These are phyloP conservation scores for Schoenoplectus triqueter DNA, from an alignment of 202 grass and related monocot species.

Conservation along the genomic window DNA sequence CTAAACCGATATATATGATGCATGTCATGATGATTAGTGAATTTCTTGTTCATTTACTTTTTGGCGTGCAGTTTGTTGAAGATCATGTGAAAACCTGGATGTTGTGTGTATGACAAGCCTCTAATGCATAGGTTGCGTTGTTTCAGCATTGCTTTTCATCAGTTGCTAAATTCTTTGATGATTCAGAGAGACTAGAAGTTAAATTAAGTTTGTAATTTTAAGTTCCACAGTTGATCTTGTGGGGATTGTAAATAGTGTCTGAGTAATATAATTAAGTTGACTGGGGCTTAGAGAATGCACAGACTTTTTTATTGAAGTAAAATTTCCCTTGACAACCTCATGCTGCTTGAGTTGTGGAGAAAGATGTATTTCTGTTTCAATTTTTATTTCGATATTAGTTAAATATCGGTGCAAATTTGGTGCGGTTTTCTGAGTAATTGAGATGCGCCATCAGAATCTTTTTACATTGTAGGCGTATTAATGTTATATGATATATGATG, in stretches of 20 bases:
- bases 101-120: not conserved
- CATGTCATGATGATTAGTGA: not conserved
- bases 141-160: not conserved
- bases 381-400: not conserved
- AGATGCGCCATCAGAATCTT: too few relatives aligned
- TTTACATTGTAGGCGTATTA: too few relatives aligned
- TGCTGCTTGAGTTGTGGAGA: not conserved
- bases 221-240: slow-evolving; percentile 1
- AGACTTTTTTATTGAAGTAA: not conserved
- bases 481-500: too few relatives aligned
- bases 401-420: too few relatives aligned
- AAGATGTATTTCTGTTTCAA: not conserved
- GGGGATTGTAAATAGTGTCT: slow-evolving; percentile 20
- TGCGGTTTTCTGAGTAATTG: too few relatives aligned
- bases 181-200: not conserved
- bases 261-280: not conserved
- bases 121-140: not conserved
- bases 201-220: not conserved
- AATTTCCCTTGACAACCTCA: not conserved
- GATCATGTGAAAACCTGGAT: not conserved
- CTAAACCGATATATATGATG: not conserved
- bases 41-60: not conserved
- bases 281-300: not conserved
- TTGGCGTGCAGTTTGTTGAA: not conserved
- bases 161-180: not conserved